Percentiles rank a stretch among this genome's conserved stretches.
Evolutionary conservation across 73 alveolate genomes (phyloP).

Genomic region (Effrenium voratum): DNA sequence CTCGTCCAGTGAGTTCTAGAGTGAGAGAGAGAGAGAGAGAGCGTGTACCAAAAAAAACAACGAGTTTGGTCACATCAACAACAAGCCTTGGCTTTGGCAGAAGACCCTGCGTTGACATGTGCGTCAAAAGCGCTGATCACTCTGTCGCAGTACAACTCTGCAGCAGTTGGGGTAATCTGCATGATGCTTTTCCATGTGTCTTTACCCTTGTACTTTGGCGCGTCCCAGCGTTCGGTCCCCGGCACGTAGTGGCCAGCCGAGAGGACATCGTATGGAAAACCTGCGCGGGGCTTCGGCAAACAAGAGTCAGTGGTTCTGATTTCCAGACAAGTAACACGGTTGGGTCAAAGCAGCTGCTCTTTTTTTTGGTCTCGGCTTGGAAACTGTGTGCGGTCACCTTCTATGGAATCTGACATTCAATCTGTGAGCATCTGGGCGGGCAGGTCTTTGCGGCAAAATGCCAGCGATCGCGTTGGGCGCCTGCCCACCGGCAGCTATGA

Average conservation of each 20-base stretch:
- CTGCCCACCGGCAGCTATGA: background rate
- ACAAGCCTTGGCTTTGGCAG: background rate
- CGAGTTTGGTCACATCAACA: background rate
- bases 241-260: background rate
- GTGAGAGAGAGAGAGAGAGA: background rate
- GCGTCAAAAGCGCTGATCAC: background rate
- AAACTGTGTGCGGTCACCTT: background rate
- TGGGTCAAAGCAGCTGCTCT: background rate
- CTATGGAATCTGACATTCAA: constrained; percentile 13
- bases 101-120: background rate
- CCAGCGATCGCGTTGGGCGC: background rate
- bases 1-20: background rate
- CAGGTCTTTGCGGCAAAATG: background rate
- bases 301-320: background rate
- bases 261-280: background rate
- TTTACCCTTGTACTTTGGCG: background rate
- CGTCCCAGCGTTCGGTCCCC: background rate
- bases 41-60: background rate
- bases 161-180: background rate
- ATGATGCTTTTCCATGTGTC: background rate
- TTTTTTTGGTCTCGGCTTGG: background rate
- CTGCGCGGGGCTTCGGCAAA: background rate
- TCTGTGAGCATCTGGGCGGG: background rate
- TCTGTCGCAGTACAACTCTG: background rate
- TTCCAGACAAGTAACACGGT: background rate